phyloP scores from a whole-genome alignment of 805 yeast genomes.

The Martiniozyma abietophila region DNA sequence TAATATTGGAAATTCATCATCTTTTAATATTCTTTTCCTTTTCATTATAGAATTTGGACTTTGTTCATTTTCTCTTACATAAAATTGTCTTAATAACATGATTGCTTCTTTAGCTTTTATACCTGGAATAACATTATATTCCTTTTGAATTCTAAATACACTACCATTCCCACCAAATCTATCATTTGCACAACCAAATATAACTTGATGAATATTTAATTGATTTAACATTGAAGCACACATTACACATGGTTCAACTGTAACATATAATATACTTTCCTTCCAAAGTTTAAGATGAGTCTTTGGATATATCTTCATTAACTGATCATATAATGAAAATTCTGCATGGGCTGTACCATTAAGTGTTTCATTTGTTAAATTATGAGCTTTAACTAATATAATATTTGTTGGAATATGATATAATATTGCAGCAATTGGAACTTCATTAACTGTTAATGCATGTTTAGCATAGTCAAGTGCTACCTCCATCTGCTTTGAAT shows the following conservation, averaged over 20 bases:
- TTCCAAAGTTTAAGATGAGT: conserved; percentile 31
- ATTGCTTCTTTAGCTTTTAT: conserved; percentile 75
- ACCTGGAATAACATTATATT: conserved; percentile 48
- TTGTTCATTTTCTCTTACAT: conserved; percentile 71
- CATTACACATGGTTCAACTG: conserved; percentile 98
- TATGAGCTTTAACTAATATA: conserved; percentile 69
- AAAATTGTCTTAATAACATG: conserved; percentile 69
- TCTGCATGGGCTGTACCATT: conserved; percentile 94
- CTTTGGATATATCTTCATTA: conserved; percentile 29
- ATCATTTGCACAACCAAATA: conserved; percentile 91
- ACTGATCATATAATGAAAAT: conserved; percentile 62
- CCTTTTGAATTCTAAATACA: conserved; percentile 47
- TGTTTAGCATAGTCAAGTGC: conserved; percentile 50
- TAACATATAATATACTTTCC: conserved; percentile 70
- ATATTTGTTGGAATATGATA: conserved; percentile 32
- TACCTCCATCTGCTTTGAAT: conserved; percentile 36
- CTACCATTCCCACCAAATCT: conserved; percentile 96
- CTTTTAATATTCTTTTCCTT: conserved; percentile 52
- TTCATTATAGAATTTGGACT: conserved; percentile 80
- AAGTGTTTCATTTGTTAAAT: conserved; percentile 74
- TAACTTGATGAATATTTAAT: conserved; percentile 59
- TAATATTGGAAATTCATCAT: conserved; percentile 50
- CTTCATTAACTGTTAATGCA: conserved; percentile 62
- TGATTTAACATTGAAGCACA: conserved; percentile 90
- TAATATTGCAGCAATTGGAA: conserved; percentile 78